Percentiles rank a stretch among this genome's conserved stretches.
Conservation (phyloP, 257 asterid species). For the Solanum pennellii region DNA sequence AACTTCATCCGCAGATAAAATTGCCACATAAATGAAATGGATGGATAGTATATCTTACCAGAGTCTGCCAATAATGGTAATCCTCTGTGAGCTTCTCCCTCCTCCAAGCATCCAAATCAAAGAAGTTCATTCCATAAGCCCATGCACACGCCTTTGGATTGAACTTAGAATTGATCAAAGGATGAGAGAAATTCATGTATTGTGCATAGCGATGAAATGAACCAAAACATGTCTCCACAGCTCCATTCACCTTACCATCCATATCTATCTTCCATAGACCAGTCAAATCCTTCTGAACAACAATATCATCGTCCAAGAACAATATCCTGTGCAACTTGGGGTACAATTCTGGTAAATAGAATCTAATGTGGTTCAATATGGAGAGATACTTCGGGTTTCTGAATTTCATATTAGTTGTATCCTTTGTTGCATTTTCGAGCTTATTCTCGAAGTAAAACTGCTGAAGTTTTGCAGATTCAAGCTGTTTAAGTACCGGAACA, state of each 20-base stretch:
- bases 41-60: constrained; percentile 18
- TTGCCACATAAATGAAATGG: background rate
- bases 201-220: constrained; percentile 73
- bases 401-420: constrained; percentile 69
- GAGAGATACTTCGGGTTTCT: constrained; percentile 75
- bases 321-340: constrained; percentile 65
- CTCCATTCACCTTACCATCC: constrained; percentile 81
- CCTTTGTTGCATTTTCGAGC: constrained; percentile 75
- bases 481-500: constrained; percentile 66
- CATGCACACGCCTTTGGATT: constrained; percentile 83
- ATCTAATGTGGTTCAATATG: constrained; percentile 62
- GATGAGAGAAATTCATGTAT: constrained; percentile 73
- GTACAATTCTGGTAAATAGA: constrained; percentile 72
- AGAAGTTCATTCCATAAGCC: constrained; percentile 86
- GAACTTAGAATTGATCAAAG: constrained; percentile 52
- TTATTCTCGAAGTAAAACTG: constrained; percentile 59
- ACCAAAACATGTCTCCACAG: constrained; percentile 78
- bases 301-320: constrained; percentile 76
- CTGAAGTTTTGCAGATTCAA: constrained; percentile 58
- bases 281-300: constrained; percentile 65
- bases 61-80: constrained; percentile 74
- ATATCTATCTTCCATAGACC: constrained; percentile 66
- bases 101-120: constrained; percentile 85
- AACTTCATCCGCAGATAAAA: background rate
- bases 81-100: constrained; percentile 65